Evolutionary conservation across 2,329 filamentous ascomycete genomes (phyloP), one percentile per base, ranked within the genome.

Genomic region (Aspergillus udagawae): DNA sequence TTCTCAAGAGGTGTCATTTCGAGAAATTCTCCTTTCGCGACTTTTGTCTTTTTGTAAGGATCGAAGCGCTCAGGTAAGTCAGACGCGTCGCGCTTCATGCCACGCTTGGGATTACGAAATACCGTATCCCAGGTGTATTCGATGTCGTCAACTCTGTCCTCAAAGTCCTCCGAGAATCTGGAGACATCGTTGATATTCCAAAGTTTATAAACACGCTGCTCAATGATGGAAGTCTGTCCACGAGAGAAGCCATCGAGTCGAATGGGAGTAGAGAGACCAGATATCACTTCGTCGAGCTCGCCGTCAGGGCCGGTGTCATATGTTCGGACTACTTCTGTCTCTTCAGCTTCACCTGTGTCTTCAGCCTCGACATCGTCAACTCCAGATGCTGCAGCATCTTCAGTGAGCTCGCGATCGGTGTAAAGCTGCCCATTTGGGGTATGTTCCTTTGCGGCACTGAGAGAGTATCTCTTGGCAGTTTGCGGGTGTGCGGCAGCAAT

Each of bases 111-210:
- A 12, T 73, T 70, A 20, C 65, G 61, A 61, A 75, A 75, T 14
- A 65, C 63, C 38, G 62, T 48, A 23, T 70, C 63, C 75, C 75
- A 77, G 5, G 64, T 60, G 5, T 63, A 47, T 6, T 72, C 67
- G 10, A 75, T 64, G 44, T 65, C 65, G 29, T 67, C 57, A 2
- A 63, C 60, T 25, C 67, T 65, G n/a, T 70, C 65, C 44, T 73
- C 66, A 48, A 75, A 76, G 23, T 70, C 65, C 4, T 61, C 52
- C 10, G 68, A 71, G 50, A 77, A 76, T 2, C 65, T 66, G 20
- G 62, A 54, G 5, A 70, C 67, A 51, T 76, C 63, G 55, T 77
- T 63, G 21, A 77, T 63, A 29, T 70, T 75, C 75, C 75, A 77
- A 49, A 70, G 62, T 29, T 67, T 60, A 9, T 65, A 60, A 21